A percentile compares a stretch with the other conserved stretches of the same genome.
Conservation (phyloP, 768 basidiomycete genomes). For the Sarcodon aspratus region DNA sequence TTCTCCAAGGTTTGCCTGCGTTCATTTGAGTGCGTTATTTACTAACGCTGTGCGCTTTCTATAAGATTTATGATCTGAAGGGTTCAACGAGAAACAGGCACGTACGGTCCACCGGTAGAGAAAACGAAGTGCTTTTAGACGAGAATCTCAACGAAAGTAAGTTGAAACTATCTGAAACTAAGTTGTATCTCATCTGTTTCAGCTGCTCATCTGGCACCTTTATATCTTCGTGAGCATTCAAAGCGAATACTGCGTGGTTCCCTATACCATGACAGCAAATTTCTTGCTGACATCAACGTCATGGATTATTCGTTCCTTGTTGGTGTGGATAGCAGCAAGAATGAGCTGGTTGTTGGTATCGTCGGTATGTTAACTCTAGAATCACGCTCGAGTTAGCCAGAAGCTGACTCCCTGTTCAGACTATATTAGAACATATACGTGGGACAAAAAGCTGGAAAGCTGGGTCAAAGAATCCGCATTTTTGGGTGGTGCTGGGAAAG, state of each 20-base stretch:
- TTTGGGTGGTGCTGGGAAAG: slow-evolving; percentile 69
- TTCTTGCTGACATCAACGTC: slow-evolving; percentile 87
- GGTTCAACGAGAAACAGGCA: slow-evolving; percentile 92
- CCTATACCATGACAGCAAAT: slow-evolving; percentile 90
- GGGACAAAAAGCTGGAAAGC: slow-evolving; percentile 97
- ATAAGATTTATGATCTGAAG: slow-evolving; percentile 91
- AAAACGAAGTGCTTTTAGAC: slow-evolving; percentile 90
- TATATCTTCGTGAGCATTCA: slow-evolving; percentile 93
- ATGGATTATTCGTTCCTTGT: slow-evolving; percentile 98
- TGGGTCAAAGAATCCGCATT: slow-evolving; percentile 97
- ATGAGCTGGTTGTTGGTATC: slow-evolving; percentile 93
- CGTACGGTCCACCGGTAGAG: slow-evolving; percentile 80
- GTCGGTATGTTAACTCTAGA: slow-evolving; percentile 59
- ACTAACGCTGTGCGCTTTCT: neutral
- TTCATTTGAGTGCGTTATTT: neutral
- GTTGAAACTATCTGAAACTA: slow-evolving; percentile 1
- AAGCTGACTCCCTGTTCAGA: slow-evolving; percentile 34
- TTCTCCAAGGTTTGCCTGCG: slow-evolving; percentile 62
- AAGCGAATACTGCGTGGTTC: slow-evolving; percentile 88
- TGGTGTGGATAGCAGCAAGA: slow-evolving; percentile 81
- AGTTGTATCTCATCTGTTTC: slow-evolving; percentile 5
- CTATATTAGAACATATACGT: slow-evolving; percentile 91
- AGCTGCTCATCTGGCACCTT: slow-evolving; percentile 82
- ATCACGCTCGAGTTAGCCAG: neutral
- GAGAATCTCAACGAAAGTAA: slow-evolving; percentile 90